Evolutionary conservation across 768 basidiomycete species (phyloP), one percentile per base, ranked within the genome.

Genomic region (Collybia mongolica): DNA sequence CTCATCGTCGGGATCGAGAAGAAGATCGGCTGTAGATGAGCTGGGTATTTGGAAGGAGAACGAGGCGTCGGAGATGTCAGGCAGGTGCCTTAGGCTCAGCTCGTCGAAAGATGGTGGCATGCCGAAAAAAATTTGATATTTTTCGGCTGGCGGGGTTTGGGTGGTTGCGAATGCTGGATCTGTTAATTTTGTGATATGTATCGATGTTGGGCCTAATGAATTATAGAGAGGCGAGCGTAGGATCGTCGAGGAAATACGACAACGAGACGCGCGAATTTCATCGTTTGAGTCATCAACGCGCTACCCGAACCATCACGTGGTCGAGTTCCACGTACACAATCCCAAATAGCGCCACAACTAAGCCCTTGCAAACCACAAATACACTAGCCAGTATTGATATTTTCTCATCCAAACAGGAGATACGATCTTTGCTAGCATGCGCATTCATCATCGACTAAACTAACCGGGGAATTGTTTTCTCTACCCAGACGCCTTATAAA

Each of bases 1-100:
- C 51, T 72, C 70, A 49, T 83, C 77, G 39, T 73, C 69, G 6
- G 65, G 64, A 3, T 86, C 74, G 22, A 85, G 74, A 55, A 83
- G 73, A 55, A 81, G 79, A 14, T 73, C 76, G 6, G 63, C 61
- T 35, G 66, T 67, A 5, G 65, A 58, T 6, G 67, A 65, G 29
- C 48, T 51, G 3, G 84, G 82, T 29, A 84, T 79, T 61, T 82
- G 78, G 61, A 82, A 80, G 1, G 80, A 81, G 53, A 73, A 75
- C 29, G 76, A 79, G n/a, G 65, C 57, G 54, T 77, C 72, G 20
- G 78, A 79, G 44, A 74, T 60, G 53, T 84, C 81, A 36, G 82
- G 82, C 22, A 83, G 58, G 62, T 82, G 77, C 59, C 77, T 72
- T 42, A 76, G 63, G 49, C 80, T 84, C 18, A 80, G 63, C 46